Percentiles rank a stretch among this genome's conserved stretches.
These are phyloP conservation scores for Alternaria tenuissima DNA, from an alignment of 2,329 filamentous ascomycete species.

Conservation along the genomic window DNA sequence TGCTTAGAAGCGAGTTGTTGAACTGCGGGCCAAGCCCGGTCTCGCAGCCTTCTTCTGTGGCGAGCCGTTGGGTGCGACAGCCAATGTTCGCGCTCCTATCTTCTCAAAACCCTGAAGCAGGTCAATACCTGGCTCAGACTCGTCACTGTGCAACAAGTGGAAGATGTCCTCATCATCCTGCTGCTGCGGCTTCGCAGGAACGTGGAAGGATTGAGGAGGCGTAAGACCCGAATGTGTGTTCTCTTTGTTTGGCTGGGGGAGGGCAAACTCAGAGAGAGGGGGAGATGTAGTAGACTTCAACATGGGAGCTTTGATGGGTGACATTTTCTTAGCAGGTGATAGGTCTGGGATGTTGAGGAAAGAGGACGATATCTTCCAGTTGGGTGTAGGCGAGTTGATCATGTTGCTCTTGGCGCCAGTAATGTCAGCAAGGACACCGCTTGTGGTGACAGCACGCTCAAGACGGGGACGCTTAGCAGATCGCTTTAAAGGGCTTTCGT, in stretches of 20 bases:
- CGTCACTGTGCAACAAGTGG: slow-evolving; percentile 66
- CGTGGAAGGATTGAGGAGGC: slow-evolving; percentile 43
- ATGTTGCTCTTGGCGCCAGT: slow-evolving; percentile 63
- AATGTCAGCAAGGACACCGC: slow-evolving; percentile 68
- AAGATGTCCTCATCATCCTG: slow-evolving; percentile 64
- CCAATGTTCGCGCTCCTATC: slow-evolving; percentile 63
- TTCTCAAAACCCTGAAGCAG: slow-evolving; percentile 79
- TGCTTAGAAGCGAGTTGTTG: slow-evolving; percentile 45
- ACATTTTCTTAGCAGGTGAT: slow-evolving; percentile 42
- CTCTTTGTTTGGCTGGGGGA: slow-evolving; percentile 32
- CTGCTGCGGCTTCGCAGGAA: slow-evolving; percentile 26
- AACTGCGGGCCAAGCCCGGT: slow-evolving; percentile 42
- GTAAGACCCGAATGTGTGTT: slow-evolving; percentile 32
- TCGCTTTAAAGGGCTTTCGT: slow-evolving; percentile 72
- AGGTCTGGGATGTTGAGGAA: slow-evolving; percentile 49
- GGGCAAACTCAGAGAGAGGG: slow-evolving; percentile 29
- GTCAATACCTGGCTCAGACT: slow-evolving; percentile 69
- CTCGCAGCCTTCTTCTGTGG: slow-evolving; percentile 42
- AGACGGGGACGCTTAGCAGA: slow-evolving; percentile 65
- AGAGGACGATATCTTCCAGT: slow-evolving; percentile 46
- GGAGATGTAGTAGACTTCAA: slow-evolving; percentile 40
- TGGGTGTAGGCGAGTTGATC: slow-evolving; percentile 42
- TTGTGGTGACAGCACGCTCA: slow-evolving; percentile 69
- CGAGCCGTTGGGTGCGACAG: slow-evolving; percentile 47
- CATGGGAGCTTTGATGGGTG: slow-evolving; percentile 43